Evolutionary conservation across 768 basidiomycete species (phyloP).

Genomic region (Suillus cothurnatus): DNA sequence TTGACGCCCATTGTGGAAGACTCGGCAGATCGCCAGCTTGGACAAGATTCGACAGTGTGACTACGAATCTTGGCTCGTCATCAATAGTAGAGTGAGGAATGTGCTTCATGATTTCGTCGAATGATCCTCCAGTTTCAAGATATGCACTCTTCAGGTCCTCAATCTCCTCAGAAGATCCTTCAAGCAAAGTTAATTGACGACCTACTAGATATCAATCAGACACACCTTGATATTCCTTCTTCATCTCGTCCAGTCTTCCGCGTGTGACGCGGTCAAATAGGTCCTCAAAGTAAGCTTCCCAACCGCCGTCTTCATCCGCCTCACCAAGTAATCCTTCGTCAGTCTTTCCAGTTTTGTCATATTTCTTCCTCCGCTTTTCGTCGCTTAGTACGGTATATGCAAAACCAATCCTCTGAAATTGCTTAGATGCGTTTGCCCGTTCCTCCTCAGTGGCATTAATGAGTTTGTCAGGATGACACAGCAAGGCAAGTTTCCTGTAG

Average conservation of each 20-base stretch:
- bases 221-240: slow-evolving; percentile 89
- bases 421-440: slow-evolving; percentile 67
- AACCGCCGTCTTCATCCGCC: slow-evolving; percentile 75
- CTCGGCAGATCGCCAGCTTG: slow-evolving; percentile 55
- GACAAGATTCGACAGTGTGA: slow-evolving; percentile 68
- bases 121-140: slow-evolving; percentile 64
- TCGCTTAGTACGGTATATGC: slow-evolving; percentile 90
- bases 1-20: slow-evolving; percentile 65
- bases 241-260: slow-evolving; percentile 89
- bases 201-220: not conserved
- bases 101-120: slow-evolving; percentile 79
- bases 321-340: slow-evolving; percentile 74
- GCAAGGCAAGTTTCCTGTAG: slow-evolving; percentile 82
- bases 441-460: slow-evolving; percentile 56
- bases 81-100: slow-evolving; percentile 84
- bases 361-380: slow-evolving; percentile 69
- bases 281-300: slow-evolving; percentile 94
- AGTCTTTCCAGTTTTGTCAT: slow-evolving; percentile 86
- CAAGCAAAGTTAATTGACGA: not conserved
- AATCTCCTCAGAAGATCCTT: slow-evolving; percentile 86
- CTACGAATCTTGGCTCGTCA: slow-evolving; percentile 86
- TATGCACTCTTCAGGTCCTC: slow-evolving; percentile 81
- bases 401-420: slow-evolving; percentile 93
- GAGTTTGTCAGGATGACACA: slow-evolving; percentile 92
- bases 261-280: slow-evolving; percentile 87